These are phyloP conservation scores for Candida ortonii DNA, from an alignment of 805 yeast species.

Conservation along the genomic window DNA sequence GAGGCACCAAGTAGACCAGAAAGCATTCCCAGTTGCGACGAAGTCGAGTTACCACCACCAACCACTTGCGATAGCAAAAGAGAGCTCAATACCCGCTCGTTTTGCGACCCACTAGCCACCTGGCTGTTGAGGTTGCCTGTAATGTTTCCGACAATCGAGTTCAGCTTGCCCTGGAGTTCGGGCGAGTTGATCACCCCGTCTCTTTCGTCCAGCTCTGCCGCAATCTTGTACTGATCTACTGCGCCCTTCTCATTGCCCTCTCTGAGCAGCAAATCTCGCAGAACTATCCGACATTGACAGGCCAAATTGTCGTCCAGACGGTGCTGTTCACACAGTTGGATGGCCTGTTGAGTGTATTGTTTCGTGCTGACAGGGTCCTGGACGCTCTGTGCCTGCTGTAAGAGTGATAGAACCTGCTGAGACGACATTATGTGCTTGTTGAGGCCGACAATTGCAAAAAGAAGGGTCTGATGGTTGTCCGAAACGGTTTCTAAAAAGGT, in stretches of 20 bases:
- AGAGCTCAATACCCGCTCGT: slow-evolving; percentile 31
- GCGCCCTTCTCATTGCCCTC: slow-evolving; percentile 27
- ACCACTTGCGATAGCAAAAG: slow-evolving; percentile 27
- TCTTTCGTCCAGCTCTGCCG: slow-evolving; percentile 31
- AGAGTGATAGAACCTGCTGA: slow-evolving; percentile 19
- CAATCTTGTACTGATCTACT: slow-evolving; percentile 27
- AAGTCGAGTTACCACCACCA: slow-evolving; percentile 26
- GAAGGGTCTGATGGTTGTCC: too few relatives aligned
- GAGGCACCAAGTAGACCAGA: slow-evolving; percentile 22
- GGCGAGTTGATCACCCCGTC: slow-evolving; percentile 33
- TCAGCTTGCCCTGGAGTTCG: slow-evolving; percentile 29
- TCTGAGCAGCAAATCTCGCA: slow-evolving; percentile 28
- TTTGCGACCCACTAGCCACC: slow-evolving; percentile 20
- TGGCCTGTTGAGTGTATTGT: slow-evolving; percentile 19
- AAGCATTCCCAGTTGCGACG: slow-evolving; percentile 27
- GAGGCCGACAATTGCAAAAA: too few relatives aligned
- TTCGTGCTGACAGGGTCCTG: slow-evolving; percentile 18
- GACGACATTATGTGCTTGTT: too few relatives aligned
- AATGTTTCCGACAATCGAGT: slow-evolving; percentile 22
- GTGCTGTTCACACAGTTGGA: slow-evolving; percentile 18
- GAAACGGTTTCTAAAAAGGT: too few relatives aligned
- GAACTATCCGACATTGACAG: slow-evolving; percentile 25
- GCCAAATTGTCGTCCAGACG: slow-evolving; percentile 27
- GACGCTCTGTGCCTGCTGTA: slow-evolving; percentile 19
- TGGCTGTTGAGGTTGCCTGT: slow-evolving; percentile 22